Evolutionary conservation across 202 grass and related monocot genomes (phyloP).

Genomic region (Digitaria exilis): DNA sequence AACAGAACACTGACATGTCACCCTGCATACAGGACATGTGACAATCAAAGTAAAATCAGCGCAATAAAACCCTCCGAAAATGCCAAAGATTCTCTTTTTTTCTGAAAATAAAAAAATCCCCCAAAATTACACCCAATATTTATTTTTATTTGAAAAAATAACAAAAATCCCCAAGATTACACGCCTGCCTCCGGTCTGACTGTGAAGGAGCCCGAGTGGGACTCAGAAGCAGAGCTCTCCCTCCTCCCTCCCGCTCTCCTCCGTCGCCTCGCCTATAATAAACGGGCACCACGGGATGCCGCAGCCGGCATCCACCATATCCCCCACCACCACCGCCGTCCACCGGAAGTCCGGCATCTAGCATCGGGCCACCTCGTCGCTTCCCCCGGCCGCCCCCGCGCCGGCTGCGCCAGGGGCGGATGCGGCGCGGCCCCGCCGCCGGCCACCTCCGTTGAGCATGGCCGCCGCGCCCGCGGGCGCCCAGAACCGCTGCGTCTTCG

Average conservation of each 20-base stretch:
- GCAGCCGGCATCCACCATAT: background rate
- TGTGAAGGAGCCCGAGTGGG: background rate
- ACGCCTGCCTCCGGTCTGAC: background rate
- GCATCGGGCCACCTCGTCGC: background rate
- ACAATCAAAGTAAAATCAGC: background rate
- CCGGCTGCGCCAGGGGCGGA: slow-evolving; percentile 16
- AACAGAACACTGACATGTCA: background rate
- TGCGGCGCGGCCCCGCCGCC: slow-evolving; percentile 22
- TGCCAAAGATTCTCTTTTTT: no score
- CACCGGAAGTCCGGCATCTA: background rate
- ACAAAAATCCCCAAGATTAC: background rate
- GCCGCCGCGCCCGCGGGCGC: slow-evolving; percentile 49
- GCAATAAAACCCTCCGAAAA: background rate
- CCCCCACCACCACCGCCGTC: background rate
- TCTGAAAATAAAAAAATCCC: background rate
- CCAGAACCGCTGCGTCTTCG: slow-evolving; percentile 95
- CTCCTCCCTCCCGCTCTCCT: background rate
- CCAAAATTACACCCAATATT: background rate
- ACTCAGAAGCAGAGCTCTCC: background rate
- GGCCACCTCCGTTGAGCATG: slow-evolving; percentile 51
- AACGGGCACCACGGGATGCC: background rate
- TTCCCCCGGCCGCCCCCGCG: background rate
- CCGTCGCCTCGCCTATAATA: background rate
- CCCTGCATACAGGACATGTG: background rate
- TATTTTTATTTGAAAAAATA: no score